Evolutionary conservation across 176 grass and related monocot genomes (phyloP).

Genomic region (Juncus effusus): DNA sequence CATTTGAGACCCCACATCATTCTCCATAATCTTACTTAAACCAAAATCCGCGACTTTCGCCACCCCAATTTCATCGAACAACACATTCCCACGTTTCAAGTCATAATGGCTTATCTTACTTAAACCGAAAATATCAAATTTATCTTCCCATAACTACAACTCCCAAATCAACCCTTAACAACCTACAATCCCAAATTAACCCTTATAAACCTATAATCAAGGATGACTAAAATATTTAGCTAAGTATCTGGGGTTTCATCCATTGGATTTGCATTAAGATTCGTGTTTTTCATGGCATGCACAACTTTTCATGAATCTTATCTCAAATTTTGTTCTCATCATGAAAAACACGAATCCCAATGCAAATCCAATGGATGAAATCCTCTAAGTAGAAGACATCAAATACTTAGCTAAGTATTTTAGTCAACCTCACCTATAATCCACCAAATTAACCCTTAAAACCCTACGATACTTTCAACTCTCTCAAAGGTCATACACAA

Average conservation of each 20-base stretch:
- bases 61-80: constrained; percentile 92
- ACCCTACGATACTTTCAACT: too few species aligned
- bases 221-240: not conserved
- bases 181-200: too few species aligned
- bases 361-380: too few species aligned
- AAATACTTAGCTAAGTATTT: not conserved
- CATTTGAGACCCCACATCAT: constrained; percentile 99
- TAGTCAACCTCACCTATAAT: not conserved
- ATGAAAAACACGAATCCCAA: too few species aligned
- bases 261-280: not conserved
- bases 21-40: constrained; percentile 97
- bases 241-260: not conserved
- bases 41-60: constrained; percentile 99
- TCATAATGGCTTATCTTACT: constrained; percentile 92
- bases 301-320: too few species aligned
- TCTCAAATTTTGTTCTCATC: too few species aligned
- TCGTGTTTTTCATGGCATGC: too few species aligned
- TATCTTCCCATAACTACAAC: too few species aligned
- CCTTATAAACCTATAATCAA: not conserved
- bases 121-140: too few species aligned
- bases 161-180: too few species aligned
- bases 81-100: constrained; percentile 94
- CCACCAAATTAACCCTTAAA: too few species aligned
- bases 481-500: not conserved
- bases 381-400: too few species aligned